Evolutionary conservation across 75 land plant genomes (phyloP).

Genomic region (Cupressus sempervirens): DNA sequence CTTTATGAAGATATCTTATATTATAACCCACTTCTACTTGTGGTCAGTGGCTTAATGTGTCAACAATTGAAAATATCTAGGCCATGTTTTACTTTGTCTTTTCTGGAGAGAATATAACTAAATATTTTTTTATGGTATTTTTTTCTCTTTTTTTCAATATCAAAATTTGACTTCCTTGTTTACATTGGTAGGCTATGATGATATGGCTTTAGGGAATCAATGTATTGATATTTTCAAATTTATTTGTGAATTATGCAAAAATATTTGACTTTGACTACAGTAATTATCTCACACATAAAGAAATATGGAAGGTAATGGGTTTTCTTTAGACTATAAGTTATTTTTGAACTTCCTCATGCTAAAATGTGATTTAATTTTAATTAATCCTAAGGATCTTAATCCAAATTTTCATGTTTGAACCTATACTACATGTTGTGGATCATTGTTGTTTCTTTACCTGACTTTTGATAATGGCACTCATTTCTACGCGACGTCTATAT

Average conservation of each 20-base stretch:
- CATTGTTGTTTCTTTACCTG: neutral
- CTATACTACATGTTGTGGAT: neutral
- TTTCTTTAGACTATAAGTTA: neutral
- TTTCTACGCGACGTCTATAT: neutral
- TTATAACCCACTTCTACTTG: constrained; percentile 90
- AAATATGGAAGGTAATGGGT: constrained; percentile 87
- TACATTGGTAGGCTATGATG: constrained; percentile 66
- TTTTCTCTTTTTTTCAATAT: neutral
- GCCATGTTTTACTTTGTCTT: neutral
- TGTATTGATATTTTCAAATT: constrained; percentile 74
- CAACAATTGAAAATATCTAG: neutral
- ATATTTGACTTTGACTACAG: constrained; percentile 89
- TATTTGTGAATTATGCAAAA: constrained; percentile 74
- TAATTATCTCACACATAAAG: constrained; percentile 78
- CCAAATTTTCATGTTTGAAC: neutral
- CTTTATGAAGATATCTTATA: constrained; percentile 91
- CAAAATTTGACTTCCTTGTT: neutral
- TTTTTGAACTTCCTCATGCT: constrained; percentile 2
- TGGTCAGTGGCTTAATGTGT: constrained; percentile 47
- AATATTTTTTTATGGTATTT: neutral
- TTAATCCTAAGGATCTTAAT: neutral
- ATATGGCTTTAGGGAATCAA: constrained; percentile 99
- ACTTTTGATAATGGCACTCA: neutral
- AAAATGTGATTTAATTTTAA: neutral
- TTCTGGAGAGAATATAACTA: neutral